Evolutionary conservation across 2,329 filamentous ascomycete species (phyloP).

Genomic region (Fusarium luffae): DNA sequence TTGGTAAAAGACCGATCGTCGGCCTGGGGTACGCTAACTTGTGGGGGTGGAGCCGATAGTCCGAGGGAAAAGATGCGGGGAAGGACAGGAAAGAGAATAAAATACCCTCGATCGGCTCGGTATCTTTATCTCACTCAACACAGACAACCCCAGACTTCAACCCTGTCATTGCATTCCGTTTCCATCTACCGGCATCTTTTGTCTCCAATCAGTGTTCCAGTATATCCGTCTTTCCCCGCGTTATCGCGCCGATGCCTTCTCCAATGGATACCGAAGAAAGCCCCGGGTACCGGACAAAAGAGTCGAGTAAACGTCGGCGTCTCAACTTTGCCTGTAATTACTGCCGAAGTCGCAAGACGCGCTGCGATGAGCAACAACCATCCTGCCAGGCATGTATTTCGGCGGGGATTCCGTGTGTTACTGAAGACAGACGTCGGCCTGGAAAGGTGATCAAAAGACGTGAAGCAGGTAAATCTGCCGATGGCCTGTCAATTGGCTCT

Average conservation of each 20-base stretch:
- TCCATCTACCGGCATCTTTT: not conserved
- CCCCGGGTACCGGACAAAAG: not conserved
- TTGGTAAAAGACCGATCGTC: not conserved
- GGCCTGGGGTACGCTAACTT: not conserved
- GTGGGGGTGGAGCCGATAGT: conserved; percentile 25
- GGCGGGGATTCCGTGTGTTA: not conserved
- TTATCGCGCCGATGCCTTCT: conserved; percentile 5
- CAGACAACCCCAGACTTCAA: not conserved
- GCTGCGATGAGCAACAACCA: conserved; percentile 2
- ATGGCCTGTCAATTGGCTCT: not conserved
- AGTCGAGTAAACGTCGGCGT: conserved; percentile 3
- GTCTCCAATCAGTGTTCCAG: not conserved
- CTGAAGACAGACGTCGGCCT: conserved; percentile 7
- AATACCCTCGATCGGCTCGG: conserved; percentile 21
- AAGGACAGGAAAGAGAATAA: conserved; percentile 2
- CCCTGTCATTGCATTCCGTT: not conserved
- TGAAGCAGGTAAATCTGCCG: conserved; percentile 6
- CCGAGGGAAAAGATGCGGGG: conserved; percentile 16
- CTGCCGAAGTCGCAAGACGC: conserved; percentile 13
- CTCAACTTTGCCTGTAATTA: conserved; percentile 27
- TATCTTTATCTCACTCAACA: not conserved
- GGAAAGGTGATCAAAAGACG: conserved; percentile 6
- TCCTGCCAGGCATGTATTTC: conserved; percentile 14
- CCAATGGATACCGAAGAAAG: conserved; percentile 21
- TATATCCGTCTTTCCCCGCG: not conserved